These are phyloP conservation scores for Peterozyma xylosa DNA, from an alignment of 805 yeast species.

Conservation along the genomic window DNA sequence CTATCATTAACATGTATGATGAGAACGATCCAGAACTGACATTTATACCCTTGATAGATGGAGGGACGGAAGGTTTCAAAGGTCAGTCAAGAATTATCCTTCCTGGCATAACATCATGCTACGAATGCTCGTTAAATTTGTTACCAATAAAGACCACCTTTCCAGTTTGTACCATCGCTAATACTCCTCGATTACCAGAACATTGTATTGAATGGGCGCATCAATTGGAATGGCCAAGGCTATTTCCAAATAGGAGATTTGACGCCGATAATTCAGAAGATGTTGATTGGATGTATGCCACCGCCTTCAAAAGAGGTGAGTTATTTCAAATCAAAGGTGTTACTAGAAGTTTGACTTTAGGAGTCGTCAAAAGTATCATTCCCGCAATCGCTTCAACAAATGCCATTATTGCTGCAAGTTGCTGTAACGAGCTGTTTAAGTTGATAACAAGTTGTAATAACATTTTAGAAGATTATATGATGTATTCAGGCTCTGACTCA, in stretches of 20 bases:
- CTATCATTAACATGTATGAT: slow-evolving; percentile 57
- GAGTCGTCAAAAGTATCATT: slow-evolving; percentile 84
- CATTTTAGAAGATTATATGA: slow-evolving; percentile 67
- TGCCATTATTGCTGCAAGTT: slow-evolving; percentile 83
- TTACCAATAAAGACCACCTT: slow-evolving; percentile 57
- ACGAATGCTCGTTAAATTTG: slow-evolving; percentile 83
- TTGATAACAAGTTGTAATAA: slow-evolving; percentile 67
- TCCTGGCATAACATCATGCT: slow-evolving; percentile 83
- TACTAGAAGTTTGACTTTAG: slow-evolving; percentile 63
- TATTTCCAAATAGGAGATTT: slow-evolving; percentile 36
- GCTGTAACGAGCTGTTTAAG: slow-evolving; percentile 82
- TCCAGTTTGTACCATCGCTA: slow-evolving; percentile 92
- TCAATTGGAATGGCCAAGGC: slow-evolving; percentile 63
- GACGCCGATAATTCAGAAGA: slow-evolving; percentile 67
- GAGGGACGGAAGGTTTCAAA: slow-evolving; percentile 91
- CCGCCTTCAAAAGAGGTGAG: slow-evolving; percentile 52
- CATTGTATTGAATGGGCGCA: slow-evolving; percentile 92
- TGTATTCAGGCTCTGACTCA: slow-evolving; percentile 79
- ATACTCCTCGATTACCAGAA: slow-evolving; percentile 89
- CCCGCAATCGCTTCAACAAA: slow-evolving; percentile 95
- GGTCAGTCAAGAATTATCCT: slow-evolving; percentile 86
- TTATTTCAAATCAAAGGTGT: slow-evolving; percentile 70
- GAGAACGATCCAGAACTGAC: slow-evolving; percentile 32
- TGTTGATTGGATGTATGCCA: slow-evolving; percentile 51
- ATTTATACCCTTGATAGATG: slow-evolving; percentile 73